phyloP scores from a whole-genome alignment of 257 asterid genomes.

The Petunia axillaris region DNA sequence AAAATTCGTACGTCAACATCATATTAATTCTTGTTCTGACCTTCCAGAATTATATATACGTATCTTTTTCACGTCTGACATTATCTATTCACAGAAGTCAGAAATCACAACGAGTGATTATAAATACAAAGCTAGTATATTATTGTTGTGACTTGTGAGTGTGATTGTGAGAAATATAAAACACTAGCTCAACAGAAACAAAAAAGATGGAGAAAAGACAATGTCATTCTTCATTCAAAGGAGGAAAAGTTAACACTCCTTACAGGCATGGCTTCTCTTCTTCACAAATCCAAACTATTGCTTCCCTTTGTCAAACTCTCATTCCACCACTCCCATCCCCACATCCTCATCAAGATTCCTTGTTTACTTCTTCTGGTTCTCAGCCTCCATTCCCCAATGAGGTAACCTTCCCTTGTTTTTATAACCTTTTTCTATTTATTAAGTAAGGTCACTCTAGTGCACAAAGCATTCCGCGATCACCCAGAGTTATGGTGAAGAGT shows the following conservation, averaged over 20 bases:
- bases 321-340: conserved; percentile 59
- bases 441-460: neutral
- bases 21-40: neutral
- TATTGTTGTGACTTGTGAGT: too few species aligned
- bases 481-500: too few species aligned
- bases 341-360: conserved; percentile 29
- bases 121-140: neutral
- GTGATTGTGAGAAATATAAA: too few species aligned
- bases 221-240: conserved; percentile 50
- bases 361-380: conserved; percentile 47
- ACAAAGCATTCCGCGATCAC: too few species aligned
- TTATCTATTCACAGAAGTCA: neutral
- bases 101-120: neutral
- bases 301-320: conserved; percentile 70
- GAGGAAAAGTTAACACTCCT: conserved; percentile 41
- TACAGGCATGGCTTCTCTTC: conserved; percentile 80
- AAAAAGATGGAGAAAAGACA: conserved; percentile 30
- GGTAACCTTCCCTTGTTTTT: conserved; percentile 34
- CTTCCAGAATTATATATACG: neutral
- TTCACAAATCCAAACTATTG: conserved; percentile 67
- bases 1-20: neutral
- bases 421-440: too few species aligned
- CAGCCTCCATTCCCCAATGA: conserved; percentile 56
- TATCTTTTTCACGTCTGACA: neutral
- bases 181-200: neutral